These are phyloP conservation scores for Xylaria sp. DNA, from an alignment of 2,329 filamentous ascomycete species.

Conservation along the genomic window DNA sequence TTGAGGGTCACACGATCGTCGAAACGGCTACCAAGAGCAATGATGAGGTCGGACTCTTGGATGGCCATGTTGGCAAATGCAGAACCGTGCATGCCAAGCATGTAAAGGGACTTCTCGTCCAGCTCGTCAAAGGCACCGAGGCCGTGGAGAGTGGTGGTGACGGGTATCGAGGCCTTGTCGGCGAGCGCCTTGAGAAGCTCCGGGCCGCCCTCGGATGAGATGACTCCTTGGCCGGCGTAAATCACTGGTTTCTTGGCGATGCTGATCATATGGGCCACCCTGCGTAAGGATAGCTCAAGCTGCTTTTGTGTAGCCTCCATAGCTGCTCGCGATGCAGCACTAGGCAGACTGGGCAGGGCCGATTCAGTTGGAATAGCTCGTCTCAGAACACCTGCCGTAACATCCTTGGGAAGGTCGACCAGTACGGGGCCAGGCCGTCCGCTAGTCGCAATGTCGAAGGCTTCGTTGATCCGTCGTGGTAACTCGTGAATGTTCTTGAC, in stretches of 20 bases:
- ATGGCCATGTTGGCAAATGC: conserved; percentile 98
- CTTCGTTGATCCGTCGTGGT: conserved; percentile 92
- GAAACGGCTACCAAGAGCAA: conserved; percentile 90
- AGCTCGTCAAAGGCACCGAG: conserved; percentile 91
- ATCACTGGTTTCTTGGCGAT: conserved; percentile 91
- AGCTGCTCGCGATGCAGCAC: conserved; percentile 81
- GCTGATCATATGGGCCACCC: conserved; percentile 83
- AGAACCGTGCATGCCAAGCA: conserved; percentile 98
- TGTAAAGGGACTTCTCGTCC: conserved; percentile 91
- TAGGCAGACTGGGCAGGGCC: conserved; percentile 77
- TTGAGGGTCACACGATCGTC: conserved; percentile 91
- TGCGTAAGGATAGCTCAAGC: conserved; percentile 71
- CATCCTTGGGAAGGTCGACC: conserved; percentile 94
- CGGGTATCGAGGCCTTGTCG: conserved; percentile 88
- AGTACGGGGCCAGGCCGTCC: conserved; percentile 92
- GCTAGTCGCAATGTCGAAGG: conserved; percentile 95
- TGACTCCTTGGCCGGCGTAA: conserved; percentile 89
- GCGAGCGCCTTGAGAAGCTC: conserved; percentile 81
- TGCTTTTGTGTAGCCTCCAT: conserved; percentile 73
- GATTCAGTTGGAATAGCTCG: conserved; percentile 79
- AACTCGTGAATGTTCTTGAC: conserved; percentile 94
- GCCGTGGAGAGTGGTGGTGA: conserved; percentile 93
- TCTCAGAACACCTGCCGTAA: conserved; percentile 82
- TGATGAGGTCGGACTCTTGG: conserved; percentile 94
- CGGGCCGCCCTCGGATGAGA: conserved; percentile 77